These are phyloP conservation scores for Trifolium dubium DNA, from an alignment of 306 rosid species.

Conservation along the genomic window DNA sequence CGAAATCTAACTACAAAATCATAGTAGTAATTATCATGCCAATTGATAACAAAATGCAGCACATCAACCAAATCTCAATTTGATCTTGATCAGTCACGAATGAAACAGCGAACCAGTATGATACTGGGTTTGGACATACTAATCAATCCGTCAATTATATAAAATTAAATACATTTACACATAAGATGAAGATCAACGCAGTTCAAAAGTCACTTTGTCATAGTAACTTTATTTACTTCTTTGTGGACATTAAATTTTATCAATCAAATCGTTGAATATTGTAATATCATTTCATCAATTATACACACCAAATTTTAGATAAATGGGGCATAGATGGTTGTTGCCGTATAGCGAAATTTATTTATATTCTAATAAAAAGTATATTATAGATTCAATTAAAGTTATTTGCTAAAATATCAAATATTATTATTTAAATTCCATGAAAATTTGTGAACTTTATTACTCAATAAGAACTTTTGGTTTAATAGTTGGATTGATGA, in stretches of 20 bases:
- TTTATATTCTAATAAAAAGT: not conserved
- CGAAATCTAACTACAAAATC: conserved; percentile 17
- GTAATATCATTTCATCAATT: not conserved
- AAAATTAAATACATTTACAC: not conserved
- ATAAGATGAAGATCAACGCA: not conserved
- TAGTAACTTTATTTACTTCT: not conserved
- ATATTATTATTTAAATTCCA: not conserved
- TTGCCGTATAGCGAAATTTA: not conserved
- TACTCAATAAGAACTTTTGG: not conserved
- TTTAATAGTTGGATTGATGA: not conserved
- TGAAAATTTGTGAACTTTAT: not conserved
- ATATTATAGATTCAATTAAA: too few relatives aligned
- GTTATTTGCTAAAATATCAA: too few relatives aligned
- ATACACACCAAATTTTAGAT: not conserved
- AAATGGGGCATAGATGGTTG: not conserved
- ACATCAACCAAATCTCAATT: conserved; percentile 9
- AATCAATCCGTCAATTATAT: not conserved
- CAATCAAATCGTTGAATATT: not conserved
- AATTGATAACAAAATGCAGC: conserved; percentile 20
- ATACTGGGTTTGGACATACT: conserved; percentile 8
- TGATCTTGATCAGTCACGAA: conserved; percentile 13
- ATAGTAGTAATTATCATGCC: conserved; percentile 3
- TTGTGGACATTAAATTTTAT: not conserved
- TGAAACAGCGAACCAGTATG: conserved; percentile 11
- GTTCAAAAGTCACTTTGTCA: not conserved